phyloP scores from a whole-genome alignment of 2,329 filamentous ascomycete genomes.

The Tolypocladium tundrense region DNA sequence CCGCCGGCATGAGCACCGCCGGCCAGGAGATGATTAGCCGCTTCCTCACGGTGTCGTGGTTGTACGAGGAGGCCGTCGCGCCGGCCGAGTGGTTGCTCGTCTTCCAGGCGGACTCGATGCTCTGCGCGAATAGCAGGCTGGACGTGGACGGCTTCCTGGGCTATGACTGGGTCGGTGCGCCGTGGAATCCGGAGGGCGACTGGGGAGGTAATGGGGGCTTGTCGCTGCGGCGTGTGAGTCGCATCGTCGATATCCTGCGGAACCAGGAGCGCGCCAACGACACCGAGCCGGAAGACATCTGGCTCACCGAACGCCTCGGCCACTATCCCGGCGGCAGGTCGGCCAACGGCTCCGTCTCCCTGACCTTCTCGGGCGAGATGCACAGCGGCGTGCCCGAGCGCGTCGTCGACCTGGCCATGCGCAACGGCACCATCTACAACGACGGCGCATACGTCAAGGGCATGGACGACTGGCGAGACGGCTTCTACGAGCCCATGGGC shows the following conservation, averaged over 20 bases:
- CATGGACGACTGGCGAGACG: constrained; percentile 39
- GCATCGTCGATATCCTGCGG: constrained; percentile 40
- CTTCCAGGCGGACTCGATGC: constrained; percentile 45
- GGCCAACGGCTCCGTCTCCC: constrained; percentile 39
- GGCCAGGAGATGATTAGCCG: constrained; percentile 41
- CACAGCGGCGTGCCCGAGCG: constrained; percentile 19
- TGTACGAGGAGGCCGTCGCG: constrained; percentile 38
- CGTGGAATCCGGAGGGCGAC: constrained; percentile 30
- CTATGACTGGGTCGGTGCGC: constrained; percentile 44
- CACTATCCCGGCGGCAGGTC: constrained; percentile 35
- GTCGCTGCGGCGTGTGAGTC: constrained; percentile 40
- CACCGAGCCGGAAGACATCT: constrained; percentile 44
- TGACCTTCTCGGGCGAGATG: constrained; percentile 42
- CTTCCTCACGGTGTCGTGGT: constrained; percentile 40
- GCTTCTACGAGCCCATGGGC: constrained; percentile 47
- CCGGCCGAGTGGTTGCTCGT: constrained; percentile 44
- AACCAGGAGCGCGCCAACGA: constrained; percentile 32
- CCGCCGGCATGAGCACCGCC: constrained; percentile 38
- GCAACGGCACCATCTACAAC: constrained; percentile 15
- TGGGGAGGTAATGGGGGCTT: constrained; percentile 43
- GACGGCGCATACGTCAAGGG: constrained; percentile 20
- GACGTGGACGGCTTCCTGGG: constrained; percentile 39
- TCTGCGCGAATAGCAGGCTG: constrained; percentile 40
- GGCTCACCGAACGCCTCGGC: constrained; percentile 42
- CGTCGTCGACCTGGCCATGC: constrained; percentile 10